Evolutionary conservation across 2,329 filamentous ascomycete genomes (phyloP), one percentile per base, ranked within the genome.

Genomic region (Rhynchosporium graminicola): DNA sequence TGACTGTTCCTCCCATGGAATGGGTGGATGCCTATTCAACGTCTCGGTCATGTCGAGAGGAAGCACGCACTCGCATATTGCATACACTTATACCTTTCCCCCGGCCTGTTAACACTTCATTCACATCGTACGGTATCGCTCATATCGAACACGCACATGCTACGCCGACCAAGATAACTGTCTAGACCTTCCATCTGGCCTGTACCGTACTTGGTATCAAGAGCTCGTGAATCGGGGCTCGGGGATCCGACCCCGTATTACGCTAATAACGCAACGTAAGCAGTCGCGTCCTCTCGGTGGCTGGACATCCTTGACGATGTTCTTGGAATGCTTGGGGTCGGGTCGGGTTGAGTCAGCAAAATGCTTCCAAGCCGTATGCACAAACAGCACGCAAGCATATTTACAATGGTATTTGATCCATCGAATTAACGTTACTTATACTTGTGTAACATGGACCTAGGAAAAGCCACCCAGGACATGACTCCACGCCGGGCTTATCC

Each of bases 181-280:
- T 45, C 13, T 6, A 20, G 4, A 4, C 6, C 15, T 15, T 20
- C n/a, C 13, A 20, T 4, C 13, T 45, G 1, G 5, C n/a, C 43
- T 7, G 20, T n/a, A 1, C 20, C 20, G 20, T 20, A 12, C 1
- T 20, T n/a, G 20, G 33, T n/a, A n/a, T 54, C 50, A 54, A 26
- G 31, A 54, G 31, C n/a, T 20, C 47, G 20, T 6, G 31, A 55
- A 43, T 45, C 3, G n/a, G 29, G 9, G 13, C 36, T 13, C n/a
- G 26, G 13, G n/a, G 31, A 20, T 20, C 20, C 20, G 20, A 20
- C 1, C 38, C 52, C 42, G 29, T 31, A 38, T 13, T 45, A 40
- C n/a, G 38, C 26, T 56, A 45, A 45, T n/a, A 26, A 43, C 0
- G 45, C 52, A 38, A 56, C 52, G 52, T 56, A 56, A 56, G 52